Evolutionary conservation across 345 rosid species (phyloP).

Genomic region (Salix brachista): DNA sequence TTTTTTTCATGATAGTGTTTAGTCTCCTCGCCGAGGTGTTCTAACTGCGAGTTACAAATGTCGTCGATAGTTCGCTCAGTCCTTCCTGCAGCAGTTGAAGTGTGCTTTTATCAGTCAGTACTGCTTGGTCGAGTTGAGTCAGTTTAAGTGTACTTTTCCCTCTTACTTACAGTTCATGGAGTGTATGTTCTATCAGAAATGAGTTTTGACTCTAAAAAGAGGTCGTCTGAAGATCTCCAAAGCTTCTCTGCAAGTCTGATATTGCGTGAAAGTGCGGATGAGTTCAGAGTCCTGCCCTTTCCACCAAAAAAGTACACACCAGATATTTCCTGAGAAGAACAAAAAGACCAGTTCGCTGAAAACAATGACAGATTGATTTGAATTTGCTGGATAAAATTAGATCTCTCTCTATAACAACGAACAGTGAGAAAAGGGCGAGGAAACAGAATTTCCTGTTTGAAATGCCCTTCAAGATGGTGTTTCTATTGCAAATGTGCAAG

Average conservation of each 20-base stretch:
- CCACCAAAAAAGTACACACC: conserved; percentile 82
- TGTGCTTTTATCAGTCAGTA: no score
- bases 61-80: no score
- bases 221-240: conserved; percentile 52
- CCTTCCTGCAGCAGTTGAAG: no score
- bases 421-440: neutral
- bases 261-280: conserved; percentile 51
- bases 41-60: no score
- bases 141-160: no score
- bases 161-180: neutral
- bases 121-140: no score
- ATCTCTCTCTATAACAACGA: neutral
- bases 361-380: neutral
- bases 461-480: neutral
- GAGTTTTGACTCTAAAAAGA: conserved; percentile 37
- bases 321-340: conserved; percentile 53
- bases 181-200: conserved; percentile 9
- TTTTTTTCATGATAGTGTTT: no score
- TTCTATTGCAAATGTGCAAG: neutral
- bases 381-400: neutral
- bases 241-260: conserved; percentile 51
- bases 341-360: neutral
- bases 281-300: conserved; percentile 51
- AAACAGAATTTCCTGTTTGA: neutral
- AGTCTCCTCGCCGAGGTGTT: no score